Evolutionary conservation across 2,329 filamentous ascomycete genomes (phyloP).

Genomic region (Colletotrichum ledebouriae): DNA sequence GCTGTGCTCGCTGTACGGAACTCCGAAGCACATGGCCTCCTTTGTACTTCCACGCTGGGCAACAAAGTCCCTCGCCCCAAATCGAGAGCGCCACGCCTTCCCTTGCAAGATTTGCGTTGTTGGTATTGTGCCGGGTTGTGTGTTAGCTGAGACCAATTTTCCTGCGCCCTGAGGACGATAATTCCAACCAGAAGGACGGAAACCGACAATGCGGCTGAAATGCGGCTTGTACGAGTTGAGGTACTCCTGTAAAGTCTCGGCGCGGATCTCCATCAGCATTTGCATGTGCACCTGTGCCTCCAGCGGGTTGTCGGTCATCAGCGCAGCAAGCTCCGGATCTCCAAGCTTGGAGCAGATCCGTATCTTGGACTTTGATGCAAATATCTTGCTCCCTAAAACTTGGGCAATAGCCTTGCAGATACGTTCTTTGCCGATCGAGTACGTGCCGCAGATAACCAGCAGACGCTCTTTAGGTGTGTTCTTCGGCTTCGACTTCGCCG

Average conservation of each 20-base stretch:
- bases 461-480: slow-evolving; percentile 68
- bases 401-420: slow-evolving; percentile 94
- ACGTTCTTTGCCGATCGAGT: slow-evolving; percentile 97
- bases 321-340: slow-evolving; percentile 82
- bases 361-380: slow-evolving; percentile 85
- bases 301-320: slow-evolving; percentile 83
- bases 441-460: slow-evolving; percentile 94
- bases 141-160: slow-evolving; percentile 67
- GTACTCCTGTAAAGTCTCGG: slow-evolving; percentile 92
- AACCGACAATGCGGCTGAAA: slow-evolving; percentile 89
- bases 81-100: slow-evolving; percentile 81
- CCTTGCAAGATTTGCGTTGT: slow-evolving; percentile 67
- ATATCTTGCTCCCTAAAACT: slow-evolving; percentile 90
- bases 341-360: slow-evolving; percentile 87
- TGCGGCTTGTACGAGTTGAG: slow-evolving; percentile 82
- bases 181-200: slow-evolving; percentile 94
- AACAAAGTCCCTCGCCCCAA: slow-evolving; percentile 77
- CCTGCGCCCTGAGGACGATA: slow-evolving; percentile 76
- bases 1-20: slow-evolving; percentile 96
- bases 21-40: slow-evolving; percentile 89
- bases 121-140: slow-evolving; percentile 63
- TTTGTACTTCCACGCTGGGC: slow-evolving; percentile 87
- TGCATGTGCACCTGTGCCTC: slow-evolving; percentile 99
- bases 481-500: slow-evolving; percentile 47
- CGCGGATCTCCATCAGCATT: slow-evolving; percentile 91